Evolutionary conservation across 192 early-diverging fungal genomes (phyloP).

Genomic region (Backusella westeae): DNA sequence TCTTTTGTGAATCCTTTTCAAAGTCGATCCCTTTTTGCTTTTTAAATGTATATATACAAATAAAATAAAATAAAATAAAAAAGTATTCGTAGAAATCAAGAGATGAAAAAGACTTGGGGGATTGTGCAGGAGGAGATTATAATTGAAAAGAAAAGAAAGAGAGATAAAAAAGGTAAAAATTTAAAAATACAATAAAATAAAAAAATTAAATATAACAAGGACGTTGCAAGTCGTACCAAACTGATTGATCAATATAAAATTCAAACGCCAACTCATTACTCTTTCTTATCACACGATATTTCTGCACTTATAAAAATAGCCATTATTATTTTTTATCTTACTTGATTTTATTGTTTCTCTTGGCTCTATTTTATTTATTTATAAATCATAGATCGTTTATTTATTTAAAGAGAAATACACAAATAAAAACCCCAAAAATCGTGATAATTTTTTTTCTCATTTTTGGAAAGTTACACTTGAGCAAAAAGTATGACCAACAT

Average conservation of each 20-base stretch:
- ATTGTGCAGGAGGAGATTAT: not conserved
- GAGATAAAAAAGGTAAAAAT: constrained; percentile 3
- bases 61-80: not conserved
- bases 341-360: not conserved
- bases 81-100: not conserved
- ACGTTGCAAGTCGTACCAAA: constrained; percentile 1
- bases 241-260: constrained; percentile 8
- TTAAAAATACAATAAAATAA: not conserved
- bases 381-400: not conserved
- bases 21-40: not conserved
- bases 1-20: not conserved
- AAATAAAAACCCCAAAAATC: not conserved
- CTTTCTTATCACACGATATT: constrained; percentile 1
- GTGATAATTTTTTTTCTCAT: not conserved
- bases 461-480: constrained; percentile 7
- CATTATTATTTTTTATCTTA: not conserved
- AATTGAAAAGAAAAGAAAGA: not conserved
- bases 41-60: not conserved
- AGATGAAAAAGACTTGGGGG: not conserved
- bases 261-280: not conserved
- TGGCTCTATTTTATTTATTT: not conserved
- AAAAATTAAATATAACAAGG: not conserved
- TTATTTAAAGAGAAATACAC: not conserved
- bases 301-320: not conserved
- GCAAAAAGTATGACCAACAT: not conserved